Evolutionary conservation across 2,329 filamentous ascomycete species (phyloP), one percentile per base, ranked within the genome.

Genomic region (Beauveria varroae): DNA sequence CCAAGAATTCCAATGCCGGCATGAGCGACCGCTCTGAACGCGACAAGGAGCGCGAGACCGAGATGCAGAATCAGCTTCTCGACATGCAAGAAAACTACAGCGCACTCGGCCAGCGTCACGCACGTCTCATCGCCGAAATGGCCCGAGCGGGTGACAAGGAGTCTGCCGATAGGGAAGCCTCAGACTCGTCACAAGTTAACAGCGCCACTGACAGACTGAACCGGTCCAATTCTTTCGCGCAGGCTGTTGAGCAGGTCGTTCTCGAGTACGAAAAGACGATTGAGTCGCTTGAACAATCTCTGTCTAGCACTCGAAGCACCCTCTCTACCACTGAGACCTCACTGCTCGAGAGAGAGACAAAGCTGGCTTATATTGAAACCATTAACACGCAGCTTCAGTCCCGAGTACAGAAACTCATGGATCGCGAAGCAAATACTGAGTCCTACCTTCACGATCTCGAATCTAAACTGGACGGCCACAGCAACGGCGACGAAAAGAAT

Each of bases 231-330:
- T 96, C 91, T 0, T 98, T 99, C 71, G 93, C 93, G 1, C 89
- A 96, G 71, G 93, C 93, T 30, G 93, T 99, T 22, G 95, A 99
- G 70, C 90, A 96, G 70, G 91, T 99, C 24, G 91, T 99, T 3
- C 79, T 98, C 54, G 95, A 99, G 75, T 99, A 99, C 71, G 96
- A 99, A 73, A 98, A 96, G 81, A 99, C 96, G 0, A 99, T 99
- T 55, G 93, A 98, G 72, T 89, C 86, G 58, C 82, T 99, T 18
- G 95, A 99, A 74, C 87, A 92, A 56, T 97, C 93, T 1, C 83
- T 99, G 16, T 93, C 93, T 0, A 95, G 86, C 69, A 98, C 95
- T 1, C 85, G 95, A 62, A 82, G 89, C 40, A 91, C 90, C 0
- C 80, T 99, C 30, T 89, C 95, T 12, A 88, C 79, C 65, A 93